Percentiles rank a stretch among this genome's conserved stretches.
Evolutionary conservation across 208 protist species (phyloP).

Genomic region (Naegleria fowleri): DNA sequence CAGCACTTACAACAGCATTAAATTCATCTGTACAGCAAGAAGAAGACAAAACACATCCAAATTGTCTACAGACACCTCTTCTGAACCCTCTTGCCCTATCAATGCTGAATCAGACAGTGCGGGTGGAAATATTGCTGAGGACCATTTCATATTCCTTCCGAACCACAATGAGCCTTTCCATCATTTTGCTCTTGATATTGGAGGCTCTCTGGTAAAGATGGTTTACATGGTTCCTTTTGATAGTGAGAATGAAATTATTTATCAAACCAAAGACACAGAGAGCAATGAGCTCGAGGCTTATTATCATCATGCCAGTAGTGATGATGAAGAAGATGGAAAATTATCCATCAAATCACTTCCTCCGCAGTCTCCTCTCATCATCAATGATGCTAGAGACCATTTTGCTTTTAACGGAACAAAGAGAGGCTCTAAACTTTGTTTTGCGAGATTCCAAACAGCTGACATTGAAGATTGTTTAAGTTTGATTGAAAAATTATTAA

Average conservation of each 20-base stretch:
- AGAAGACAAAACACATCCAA: too few species aligned
- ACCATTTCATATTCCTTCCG: slow-evolving; percentile 24
- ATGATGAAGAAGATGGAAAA: background rate
- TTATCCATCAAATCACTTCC: background rate
- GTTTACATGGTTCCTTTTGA: slow-evolving; percentile 15
- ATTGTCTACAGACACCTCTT: too few species aligned
- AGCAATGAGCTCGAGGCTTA: slow-evolving; percentile 2
- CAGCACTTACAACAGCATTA: too few species aligned
- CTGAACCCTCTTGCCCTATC: background rate
- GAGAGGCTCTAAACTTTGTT: slow-evolving; percentile 7
- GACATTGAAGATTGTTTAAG: slow-evolving; percentile 19
- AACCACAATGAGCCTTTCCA: slow-evolving; percentile 13
- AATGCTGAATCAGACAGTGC: background rate
- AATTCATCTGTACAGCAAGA: too few species aligned
- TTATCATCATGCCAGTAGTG: background rate
- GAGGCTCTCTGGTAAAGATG: slow-evolving; percentile 26
- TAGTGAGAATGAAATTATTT: slow-evolving; percentile 1
- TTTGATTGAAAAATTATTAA: background rate
- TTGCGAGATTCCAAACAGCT: slow-evolving; percentile 16
- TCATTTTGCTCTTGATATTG: slow-evolving; percentile 30
- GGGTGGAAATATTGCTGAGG: background rate
- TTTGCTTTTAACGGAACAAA: background rate
- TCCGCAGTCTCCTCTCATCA: background rate
- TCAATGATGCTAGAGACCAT: background rate
- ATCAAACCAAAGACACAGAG: background rate